Percentiles rank a stretch among this genome's conserved stretches.
These are phyloP conservation scores for Saccharum hybrid DNA, from an alignment of 202 grass and related monocot species.

Conservation along the genomic window DNA sequence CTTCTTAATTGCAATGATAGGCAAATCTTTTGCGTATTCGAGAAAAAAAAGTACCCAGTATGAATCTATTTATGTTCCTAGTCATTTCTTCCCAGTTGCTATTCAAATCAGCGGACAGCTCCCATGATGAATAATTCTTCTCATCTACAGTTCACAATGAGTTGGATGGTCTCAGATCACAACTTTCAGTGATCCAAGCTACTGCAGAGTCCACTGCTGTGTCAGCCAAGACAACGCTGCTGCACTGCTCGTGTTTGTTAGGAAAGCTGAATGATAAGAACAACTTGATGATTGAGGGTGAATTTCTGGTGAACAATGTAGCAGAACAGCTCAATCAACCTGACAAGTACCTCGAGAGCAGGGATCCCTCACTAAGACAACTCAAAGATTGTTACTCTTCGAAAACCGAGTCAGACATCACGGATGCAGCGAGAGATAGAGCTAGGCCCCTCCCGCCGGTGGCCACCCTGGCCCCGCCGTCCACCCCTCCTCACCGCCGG, in stretches of 20 bases:
- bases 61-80: not conserved
- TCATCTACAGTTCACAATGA: constrained; percentile 36
- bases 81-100: not conserved
- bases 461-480: no score
- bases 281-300: constrained; percentile 27
- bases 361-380: constrained; percentile 43
- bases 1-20: no score
- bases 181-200: constrained; percentile 45
- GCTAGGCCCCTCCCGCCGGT: no score
- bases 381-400: constrained; percentile 38
- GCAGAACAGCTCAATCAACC: constrained; percentile 49
- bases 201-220: constrained; percentile 50
- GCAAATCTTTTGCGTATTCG: no score
- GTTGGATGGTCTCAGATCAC: constrained; percentile 48
- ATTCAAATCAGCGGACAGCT: not conserved
- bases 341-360: constrained; percentile 42
- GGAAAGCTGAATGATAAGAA: constrained; percentile 47
- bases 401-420: constrained; percentile 45
- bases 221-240: constrained; percentile 42
- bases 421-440: no score
- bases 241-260: constrained; percentile 44
- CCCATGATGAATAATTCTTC: not conserved
- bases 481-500: no score
- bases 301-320: constrained; percentile 47
- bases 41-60: not conserved